These are phyloP conservation scores for Perkinsus olseni DNA, from an alignment of 169 alveolate species.

Conservation along the genomic window DNA sequence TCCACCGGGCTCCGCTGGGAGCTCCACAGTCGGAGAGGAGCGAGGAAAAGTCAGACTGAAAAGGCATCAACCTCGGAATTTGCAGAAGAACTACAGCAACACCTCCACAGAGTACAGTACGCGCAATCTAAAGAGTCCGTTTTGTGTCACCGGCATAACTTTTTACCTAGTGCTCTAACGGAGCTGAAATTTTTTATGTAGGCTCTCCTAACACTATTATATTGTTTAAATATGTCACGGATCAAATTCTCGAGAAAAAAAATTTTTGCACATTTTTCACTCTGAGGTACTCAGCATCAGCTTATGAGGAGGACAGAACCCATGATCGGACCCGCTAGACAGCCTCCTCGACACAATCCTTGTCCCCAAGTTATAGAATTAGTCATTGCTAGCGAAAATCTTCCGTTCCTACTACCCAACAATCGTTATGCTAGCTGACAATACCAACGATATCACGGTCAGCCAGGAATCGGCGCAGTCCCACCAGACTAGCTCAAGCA, in stretches of 20 bases:
- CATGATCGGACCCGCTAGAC: background rate
- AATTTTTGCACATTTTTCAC: background rate
- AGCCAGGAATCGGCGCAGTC: background rate
- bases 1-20: background rate
- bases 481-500: background rate
- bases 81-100: background rate
- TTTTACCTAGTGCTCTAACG: background rate
- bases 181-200: background rate
- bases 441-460: background rate
- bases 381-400: background rate
- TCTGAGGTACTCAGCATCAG: background rate
- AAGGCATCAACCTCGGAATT: background rate
- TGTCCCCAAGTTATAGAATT: background rate
- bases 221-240: background rate
- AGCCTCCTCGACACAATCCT: background rate
- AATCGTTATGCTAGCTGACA: background rate
- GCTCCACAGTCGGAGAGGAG: background rate
- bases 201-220: background rate
- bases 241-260: background rate
- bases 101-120: background rate
- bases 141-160: background rate
- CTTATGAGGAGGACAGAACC: background rate
- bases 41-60: background rate
- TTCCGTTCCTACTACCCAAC: background rate
- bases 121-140: background rate